Conservation (phyloP, 208 protist genomes). For the Trypanosoma avium region DNA sequence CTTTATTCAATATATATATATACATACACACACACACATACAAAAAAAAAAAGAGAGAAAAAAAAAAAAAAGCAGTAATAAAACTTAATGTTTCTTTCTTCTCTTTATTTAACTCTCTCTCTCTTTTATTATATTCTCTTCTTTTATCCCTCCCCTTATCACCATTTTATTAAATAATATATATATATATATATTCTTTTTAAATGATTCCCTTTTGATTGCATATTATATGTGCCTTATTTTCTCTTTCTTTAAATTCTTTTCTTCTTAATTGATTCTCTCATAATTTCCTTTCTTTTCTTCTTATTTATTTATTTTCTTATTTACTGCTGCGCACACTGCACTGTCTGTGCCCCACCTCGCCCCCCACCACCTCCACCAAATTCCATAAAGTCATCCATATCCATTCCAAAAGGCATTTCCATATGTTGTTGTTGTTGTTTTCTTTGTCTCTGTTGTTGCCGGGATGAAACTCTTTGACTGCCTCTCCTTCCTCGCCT, state of each 20-base stretch:
- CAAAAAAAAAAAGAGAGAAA: too few relatives aligned
- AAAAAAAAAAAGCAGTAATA: too few relatives aligned
- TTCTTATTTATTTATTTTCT: background rate
- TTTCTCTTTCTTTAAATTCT: background rate
- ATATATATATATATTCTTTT: too few relatives aligned
- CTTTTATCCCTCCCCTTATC: background rate
- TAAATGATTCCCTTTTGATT: too few relatives aligned
- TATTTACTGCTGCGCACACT: conserved; percentile 72
- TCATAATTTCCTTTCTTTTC: conserved; percentile 7
- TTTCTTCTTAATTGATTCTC: too few relatives aligned
- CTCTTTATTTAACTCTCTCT: background rate
- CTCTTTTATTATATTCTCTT: background rate
- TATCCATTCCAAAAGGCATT: background rate
- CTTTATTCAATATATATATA: background rate
- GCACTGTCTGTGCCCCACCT: conserved; percentile 45
- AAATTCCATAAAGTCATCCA: background rate
- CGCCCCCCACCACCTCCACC: conserved; percentile 6
- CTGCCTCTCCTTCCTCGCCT: background rate
- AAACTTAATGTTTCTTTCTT: background rate
- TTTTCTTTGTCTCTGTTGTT: background rate
- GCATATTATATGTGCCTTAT: background rate
- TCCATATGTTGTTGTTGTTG: conserved; percentile 29
- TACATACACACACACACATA: background rate
- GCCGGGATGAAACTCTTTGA: conserved; percentile 1
- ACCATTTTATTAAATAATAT: background rate